These are phyloP conservation scores for Akanthomyces muscarius DNA, from an alignment of 2,329 filamentous ascomycete genomes.

Conservation along the genomic window DNA sequence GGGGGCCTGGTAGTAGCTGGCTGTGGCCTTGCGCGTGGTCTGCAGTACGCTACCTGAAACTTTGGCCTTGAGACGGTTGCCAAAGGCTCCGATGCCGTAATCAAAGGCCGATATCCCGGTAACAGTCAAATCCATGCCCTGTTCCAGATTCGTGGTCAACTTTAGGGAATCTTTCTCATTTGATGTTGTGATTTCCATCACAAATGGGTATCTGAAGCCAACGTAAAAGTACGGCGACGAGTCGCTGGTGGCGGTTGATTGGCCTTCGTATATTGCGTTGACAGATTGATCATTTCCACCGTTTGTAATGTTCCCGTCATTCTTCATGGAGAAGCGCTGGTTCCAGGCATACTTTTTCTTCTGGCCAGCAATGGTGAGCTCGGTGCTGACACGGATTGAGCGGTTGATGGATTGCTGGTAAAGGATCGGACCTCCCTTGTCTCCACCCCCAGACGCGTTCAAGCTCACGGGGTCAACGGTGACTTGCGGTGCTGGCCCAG, in stretches of 20 bases:
- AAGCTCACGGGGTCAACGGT: conserved; percentile 32
- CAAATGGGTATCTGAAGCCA: conserved; percentile 20
- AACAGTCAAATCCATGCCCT: conserved; percentile 38
- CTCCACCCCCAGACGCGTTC: conserved; percentile 33
- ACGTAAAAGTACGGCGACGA: neutral
- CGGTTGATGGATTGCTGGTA: conserved; percentile 51
- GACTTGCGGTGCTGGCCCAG: conserved; percentile 37
- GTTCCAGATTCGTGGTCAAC: conserved; percentile 34
- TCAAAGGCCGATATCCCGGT: conserved; percentile 46
- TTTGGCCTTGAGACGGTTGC: conserved; percentile 25
- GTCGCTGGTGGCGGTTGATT: conserved; percentile 16
- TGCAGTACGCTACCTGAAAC: conserved; percentile 30
- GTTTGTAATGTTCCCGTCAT: conserved; percentile 44
- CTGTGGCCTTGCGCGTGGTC: conserved; percentile 56
- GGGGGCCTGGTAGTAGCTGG: conserved; percentile 47
- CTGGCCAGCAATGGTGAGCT: conserved; percentile 30
- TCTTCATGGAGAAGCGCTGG: conserved; percentile 53
- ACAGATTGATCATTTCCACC: conserved; percentile 38
- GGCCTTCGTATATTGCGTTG: conserved; percentile 19
- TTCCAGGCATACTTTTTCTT: conserved; percentile 45
- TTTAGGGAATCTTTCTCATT: conserved; percentile 18
- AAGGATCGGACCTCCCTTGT: conserved; percentile 42
- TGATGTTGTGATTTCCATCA: neutral
- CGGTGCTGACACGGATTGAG: conserved; percentile 56
- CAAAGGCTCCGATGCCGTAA: conserved; percentile 57